phyloP scores from a whole-genome alignment of 2,329 filamentous ascomycete species.

The Fusarium floridanum region DNA sequence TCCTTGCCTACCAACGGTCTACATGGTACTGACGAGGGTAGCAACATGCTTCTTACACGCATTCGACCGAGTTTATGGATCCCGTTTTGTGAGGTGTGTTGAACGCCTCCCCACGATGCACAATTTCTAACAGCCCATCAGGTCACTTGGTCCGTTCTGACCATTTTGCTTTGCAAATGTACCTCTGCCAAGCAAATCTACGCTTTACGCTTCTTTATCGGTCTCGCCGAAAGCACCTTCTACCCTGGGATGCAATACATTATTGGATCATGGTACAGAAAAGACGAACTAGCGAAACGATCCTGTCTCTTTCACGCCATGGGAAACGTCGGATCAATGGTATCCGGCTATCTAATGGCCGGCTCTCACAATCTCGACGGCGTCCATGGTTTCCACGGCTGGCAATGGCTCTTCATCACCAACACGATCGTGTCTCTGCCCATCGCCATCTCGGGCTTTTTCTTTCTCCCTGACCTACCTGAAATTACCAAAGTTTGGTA shows the following conservation, averaged over 20 bases:
- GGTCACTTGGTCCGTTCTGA: conserved; percentile 48
- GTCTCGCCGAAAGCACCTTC: conserved; percentile 54
- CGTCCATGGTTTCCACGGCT: conserved; percentile 61
- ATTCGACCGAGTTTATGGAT: conserved; percentile 58
- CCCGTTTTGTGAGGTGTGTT: conserved; percentile 50
- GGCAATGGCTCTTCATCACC: conserved; percentile 57
- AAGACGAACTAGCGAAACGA: conserved; percentile 58
- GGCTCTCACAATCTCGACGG: conserved; percentile 58
- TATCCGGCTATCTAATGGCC: conserved; percentile 51
- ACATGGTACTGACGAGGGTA: conserved; percentile 6
- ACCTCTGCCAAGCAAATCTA: conserved; percentile 53
- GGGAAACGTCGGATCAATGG: conserved; percentile 46
- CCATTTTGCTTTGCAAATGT: conserved; percentile 47
- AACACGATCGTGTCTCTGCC: conserved; percentile 53
- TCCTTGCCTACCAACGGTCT: rapidly evolving
- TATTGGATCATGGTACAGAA: conserved; percentile 54
- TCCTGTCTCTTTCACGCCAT: conserved; percentile 57
- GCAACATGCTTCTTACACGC: conserved; percentile 54
- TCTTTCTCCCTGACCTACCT: conserved; percentile 50
- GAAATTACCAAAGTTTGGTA: conserved; percentile 47
- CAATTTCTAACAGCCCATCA: conserved; percentile 14
- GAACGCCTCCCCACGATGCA: rapidly evolving
- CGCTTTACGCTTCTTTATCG: conserved; percentile 59
- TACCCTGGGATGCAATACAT: conserved; percentile 51
- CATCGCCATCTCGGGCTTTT: conserved; percentile 50